Percentiles rank a stretch among this genome's conserved stretches.
These are phyloP conservation scores for Luffa aegyptiaca DNA, from an alignment of 306 rosid species.

Conservation along the genomic window DNA sequence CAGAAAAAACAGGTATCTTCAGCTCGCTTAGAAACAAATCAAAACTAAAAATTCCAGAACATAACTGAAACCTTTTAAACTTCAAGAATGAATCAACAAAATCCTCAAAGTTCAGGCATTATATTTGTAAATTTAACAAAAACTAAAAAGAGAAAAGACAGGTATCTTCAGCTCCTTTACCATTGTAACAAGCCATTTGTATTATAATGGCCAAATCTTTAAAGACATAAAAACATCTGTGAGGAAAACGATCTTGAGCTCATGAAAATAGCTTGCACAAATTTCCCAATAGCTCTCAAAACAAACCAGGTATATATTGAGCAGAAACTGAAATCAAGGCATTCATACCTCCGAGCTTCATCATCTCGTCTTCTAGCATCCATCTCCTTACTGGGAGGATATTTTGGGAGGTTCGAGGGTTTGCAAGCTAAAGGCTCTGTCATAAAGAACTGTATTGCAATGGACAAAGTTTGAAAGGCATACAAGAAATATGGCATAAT, in stretches of 20 bases:
- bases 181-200: not conserved
- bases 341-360: conserved; percentile 48
- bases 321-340: conserved; percentile 13
- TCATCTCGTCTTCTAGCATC: conserved; percentile 65
- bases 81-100: not conserved
- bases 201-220: not conserved
- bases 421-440: conserved; percentile 57
- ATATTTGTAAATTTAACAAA: not conserved
- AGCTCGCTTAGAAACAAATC: not conserved
- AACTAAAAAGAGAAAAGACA: not conserved
- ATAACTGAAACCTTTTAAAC: not conserved
- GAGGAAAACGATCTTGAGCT: not conserved
- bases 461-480: conserved; percentile 17
- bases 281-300: not conserved
- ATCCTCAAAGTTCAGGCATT: not conserved
- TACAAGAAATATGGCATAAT: conserved; percentile 14
- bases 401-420: conserved; percentile 65
- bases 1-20: not conserved
- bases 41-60: not conserved
- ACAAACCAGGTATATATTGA: not conserved
- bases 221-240: not conserved
- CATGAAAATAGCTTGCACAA: not conserved
- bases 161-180: not conserved
- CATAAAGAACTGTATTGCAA: conserved; percentile 47
- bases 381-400: conserved; percentile 71